These are phyloP conservation scores for Phytophthora cactorum DNA, from an alignment of 352 stramenopile species.

Conservation along the genomic window DNA sequence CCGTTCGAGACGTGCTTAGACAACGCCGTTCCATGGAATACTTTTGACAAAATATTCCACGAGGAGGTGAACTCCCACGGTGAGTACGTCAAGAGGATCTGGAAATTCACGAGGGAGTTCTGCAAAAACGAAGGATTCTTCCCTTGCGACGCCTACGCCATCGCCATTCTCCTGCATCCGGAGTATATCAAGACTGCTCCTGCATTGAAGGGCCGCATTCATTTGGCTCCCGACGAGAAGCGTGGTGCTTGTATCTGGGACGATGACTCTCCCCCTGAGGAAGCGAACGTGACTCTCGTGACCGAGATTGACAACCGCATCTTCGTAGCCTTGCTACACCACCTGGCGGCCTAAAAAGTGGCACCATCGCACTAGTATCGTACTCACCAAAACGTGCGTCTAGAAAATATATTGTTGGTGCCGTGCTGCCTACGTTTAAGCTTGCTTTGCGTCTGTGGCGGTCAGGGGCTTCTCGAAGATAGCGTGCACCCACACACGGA, in stretches of 20 bases:
- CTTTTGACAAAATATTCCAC: constrained; percentile 74
- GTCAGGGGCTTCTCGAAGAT: constrained; percentile 83
- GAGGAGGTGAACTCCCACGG: constrained; percentile 41
- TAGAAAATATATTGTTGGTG: constrained; percentile 24
- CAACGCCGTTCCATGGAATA: constrained; percentile 59
- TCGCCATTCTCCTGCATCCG: constrained; percentile 65
- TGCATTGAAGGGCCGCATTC: constrained; percentile 55
- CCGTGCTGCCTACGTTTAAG: background rate
- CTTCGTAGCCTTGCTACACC: constrained; percentile 66
- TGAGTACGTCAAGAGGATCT: constrained; percentile 68
- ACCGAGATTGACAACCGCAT: constrained; percentile 65
- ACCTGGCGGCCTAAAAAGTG: constrained; percentile 37
- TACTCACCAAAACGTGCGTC: constrained; percentile 13
- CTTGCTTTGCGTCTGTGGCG: constrained; percentile 6
- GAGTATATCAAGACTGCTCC: constrained; percentile 57
- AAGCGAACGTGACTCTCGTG: constrained; percentile 73
- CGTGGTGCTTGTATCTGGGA: constrained; percentile 64
- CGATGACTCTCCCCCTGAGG: constrained; percentile 30
- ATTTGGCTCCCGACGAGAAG: constrained; percentile 59
- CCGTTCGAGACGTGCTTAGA: constrained; percentile 76
- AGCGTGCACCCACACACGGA: constrained; percentile 88
- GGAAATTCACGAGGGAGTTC: constrained; percentile 63
- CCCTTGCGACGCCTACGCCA: constrained; percentile 77
- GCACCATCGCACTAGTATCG: background rate
- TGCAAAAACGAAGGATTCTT: constrained; percentile 54